phyloP scores from a whole-genome alignment of 2,329 filamentous ascomycete genomes.

The Diplocarpon mali region DNA sequence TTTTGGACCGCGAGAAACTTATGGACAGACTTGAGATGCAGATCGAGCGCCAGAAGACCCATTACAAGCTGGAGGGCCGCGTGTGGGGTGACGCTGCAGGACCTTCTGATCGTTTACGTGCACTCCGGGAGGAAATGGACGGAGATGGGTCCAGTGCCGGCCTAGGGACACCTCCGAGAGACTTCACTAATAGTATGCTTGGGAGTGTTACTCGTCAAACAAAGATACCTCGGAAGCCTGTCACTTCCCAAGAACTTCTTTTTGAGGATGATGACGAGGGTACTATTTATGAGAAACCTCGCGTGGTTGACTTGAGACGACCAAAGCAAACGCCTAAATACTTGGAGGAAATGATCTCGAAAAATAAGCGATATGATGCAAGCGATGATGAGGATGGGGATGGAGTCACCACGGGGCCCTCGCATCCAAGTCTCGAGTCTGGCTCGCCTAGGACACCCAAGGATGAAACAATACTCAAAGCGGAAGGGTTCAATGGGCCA shows the following conservation, averaged over 20 bases:
- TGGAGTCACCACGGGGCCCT: conserved; percentile 61
- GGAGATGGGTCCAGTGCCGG: conserved; percentile 36
- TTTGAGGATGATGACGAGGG: conserved; percentile 35
- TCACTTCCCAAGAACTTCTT: conserved; percentile 29
- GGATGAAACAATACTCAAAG: conserved; percentile 22
- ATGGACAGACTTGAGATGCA: conserved; percentile 94
- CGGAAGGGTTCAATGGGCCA: conserved; percentile 26
- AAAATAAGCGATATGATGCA: conserved; percentile 60
- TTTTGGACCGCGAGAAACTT: conserved; percentile 81
- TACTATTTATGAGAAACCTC: conserved; percentile 56
- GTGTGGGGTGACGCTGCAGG: conserved; percentile 74
- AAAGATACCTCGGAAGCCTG: conserved; percentile 43
- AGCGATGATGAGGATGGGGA: conserved; percentile 39
- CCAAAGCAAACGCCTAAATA: conserved; percentile 50
- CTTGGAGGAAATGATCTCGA: conserved; percentile 61
- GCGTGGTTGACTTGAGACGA: conserved; percentile 66
- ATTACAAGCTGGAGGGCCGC: conserved; percentile 91
- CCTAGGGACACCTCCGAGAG: conserved; percentile 38
- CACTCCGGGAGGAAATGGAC: conserved; percentile 93
- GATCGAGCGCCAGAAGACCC: conserved; percentile 91
- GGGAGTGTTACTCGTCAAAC: conserved; percentile 57
- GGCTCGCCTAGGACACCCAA: conserved; percentile 45
- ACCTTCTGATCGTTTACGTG: conserved; percentile 83
- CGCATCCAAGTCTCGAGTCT: conserved; percentile 63
- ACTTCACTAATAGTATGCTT: conserved; percentile 63